Percentiles rank a stretch among this genome's conserved stretches.
Evolutionary conservation across 169 alveolate species (phyloP).

Genomic region (Neospora caninum): DNA sequence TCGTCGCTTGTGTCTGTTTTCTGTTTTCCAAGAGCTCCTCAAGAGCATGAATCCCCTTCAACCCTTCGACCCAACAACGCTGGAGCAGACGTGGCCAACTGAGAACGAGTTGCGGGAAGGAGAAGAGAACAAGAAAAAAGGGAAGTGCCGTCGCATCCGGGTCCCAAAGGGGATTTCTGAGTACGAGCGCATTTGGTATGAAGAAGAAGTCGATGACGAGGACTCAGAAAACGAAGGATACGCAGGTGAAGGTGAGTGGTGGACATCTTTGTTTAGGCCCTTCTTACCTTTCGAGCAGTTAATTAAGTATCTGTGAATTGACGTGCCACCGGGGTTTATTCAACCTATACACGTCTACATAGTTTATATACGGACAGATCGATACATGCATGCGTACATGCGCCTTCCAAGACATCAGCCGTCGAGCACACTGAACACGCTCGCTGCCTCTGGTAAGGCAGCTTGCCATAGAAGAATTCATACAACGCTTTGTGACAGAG

Average conservation of each 20-base stretch:
- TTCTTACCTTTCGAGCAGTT: no score
- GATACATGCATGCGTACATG: no score
- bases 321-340: no score
- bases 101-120: slow-evolving; percentile 62
- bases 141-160: slow-evolving; percentile 40
- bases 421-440: no score
- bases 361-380: no score
- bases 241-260: slow-evolving; percentile 11
- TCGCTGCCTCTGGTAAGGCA: no score
- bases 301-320: no score
- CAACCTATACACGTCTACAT: no score
- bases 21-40: slow-evolving; percentile 25
- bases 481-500: no score
- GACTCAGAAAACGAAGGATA: slow-evolving; percentile 24
- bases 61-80: slow-evolving; percentile 69
- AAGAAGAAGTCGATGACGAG: slow-evolving; percentile 34
- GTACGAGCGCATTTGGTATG: slow-evolving; percentile 67
- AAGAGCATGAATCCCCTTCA: slow-evolving; percentile 58
- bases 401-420: no score
- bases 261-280: neutral
- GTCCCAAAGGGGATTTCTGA: slow-evolving; percentile 66
- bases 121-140: neutral
- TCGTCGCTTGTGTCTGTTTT: no score
- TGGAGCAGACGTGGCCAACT: slow-evolving; percentile 77
- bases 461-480: no score